phyloP scores from a whole-genome alignment of 2,329 filamentous ascomycete genomes.

The Pseudofabraea citricarpa region DNA sequence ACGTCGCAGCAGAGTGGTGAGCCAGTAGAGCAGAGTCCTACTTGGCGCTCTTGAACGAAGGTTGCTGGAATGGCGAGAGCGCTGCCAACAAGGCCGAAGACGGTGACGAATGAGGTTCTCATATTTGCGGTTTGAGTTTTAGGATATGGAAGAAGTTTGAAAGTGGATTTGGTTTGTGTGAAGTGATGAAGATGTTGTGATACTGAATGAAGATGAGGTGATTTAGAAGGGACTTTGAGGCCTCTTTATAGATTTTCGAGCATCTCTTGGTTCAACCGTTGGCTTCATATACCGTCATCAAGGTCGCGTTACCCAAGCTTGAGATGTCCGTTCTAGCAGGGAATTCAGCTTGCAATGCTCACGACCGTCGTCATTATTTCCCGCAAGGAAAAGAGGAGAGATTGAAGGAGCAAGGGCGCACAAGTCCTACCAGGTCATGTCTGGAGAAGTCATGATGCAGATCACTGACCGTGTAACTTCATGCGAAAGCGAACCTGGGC shows the following conservation, averaged over 20 bases:
- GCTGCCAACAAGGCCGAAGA: constrained; percentile 21
- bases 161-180: constrained; percentile 6
- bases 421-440: too few species aligned
- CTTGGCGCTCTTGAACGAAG: constrained; percentile 31
- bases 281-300: too few species aligned
- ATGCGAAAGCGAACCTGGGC: too few species aligned
- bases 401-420: too few species aligned
- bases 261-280: too few species aligned
- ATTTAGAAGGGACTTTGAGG: background rate
- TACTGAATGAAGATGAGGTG: background rate
- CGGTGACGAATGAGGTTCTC: constrained; percentile 16
- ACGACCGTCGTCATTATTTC: too few species aligned
- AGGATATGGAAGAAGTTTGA: background rate
- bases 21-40: constrained; percentile 36
- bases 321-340: too few species aligned
- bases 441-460: background rate
- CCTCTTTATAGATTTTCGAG: background rate
- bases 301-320: too few species aligned
- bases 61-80: constrained; percentile 21
- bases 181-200: background rate
- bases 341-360: too few species aligned
- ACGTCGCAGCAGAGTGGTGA: constrained; percentile 57
- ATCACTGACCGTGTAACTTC: background rate
- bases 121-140: constrained; percentile 13
- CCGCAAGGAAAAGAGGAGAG: too few species aligned